Conservation (phyloP, 139 green algal species). For the Monoraphidium neglectum region DNA sequence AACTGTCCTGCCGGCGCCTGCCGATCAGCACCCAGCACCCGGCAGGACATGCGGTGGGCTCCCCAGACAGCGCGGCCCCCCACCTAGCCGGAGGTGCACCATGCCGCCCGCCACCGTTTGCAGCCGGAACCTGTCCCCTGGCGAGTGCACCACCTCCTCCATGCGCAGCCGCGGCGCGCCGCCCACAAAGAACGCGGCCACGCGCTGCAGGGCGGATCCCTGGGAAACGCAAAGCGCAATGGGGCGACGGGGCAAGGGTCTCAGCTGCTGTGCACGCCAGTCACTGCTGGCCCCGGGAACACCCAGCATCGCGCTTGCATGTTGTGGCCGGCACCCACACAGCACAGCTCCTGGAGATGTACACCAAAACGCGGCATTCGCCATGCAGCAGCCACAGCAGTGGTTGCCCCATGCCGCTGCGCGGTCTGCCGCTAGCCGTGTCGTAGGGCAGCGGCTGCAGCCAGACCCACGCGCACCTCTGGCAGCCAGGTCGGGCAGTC, state of each 20-base stretch:
- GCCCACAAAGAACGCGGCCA: slow-evolving; percentile 69
- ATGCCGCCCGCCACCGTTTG: slow-evolving; percentile 56
- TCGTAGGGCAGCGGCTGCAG: too few relatives aligned
- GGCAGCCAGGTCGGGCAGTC: slow-evolving; percentile 75
- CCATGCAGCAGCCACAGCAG: neutral
- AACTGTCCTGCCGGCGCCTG: neutral
- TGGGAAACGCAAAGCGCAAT: slow-evolving; percentile 16
- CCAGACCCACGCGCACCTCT: slow-evolving; percentile 46
- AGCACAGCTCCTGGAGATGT: too few relatives aligned
- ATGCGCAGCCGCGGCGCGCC: slow-evolving; percentile 64
- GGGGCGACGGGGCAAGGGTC: too few relatives aligned
- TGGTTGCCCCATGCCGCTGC: neutral
- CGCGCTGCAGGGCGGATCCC: slow-evolving; percentile 56
- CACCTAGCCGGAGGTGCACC: slow-evolving; percentile 65
- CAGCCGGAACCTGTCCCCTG: slow-evolving; percentile 75
- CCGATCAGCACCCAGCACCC: neutral
- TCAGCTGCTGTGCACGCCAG: too few relatives aligned
- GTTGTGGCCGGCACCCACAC: too few relatives aligned
- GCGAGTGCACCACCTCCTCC: slow-evolving; percentile 69
- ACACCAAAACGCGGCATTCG: too few relatives aligned
- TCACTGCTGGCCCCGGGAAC: too few relatives aligned
- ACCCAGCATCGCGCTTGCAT: too few relatives aligned
- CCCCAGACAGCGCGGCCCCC: slow-evolving; percentile 19
- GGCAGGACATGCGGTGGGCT: neutral
- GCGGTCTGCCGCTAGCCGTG: too few relatives aligned